These are phyloP conservation scores for Stemphylium lycopersici DNA, from an alignment of 2,329 filamentous ascomycete genomes.

Conservation along the genomic window DNA sequence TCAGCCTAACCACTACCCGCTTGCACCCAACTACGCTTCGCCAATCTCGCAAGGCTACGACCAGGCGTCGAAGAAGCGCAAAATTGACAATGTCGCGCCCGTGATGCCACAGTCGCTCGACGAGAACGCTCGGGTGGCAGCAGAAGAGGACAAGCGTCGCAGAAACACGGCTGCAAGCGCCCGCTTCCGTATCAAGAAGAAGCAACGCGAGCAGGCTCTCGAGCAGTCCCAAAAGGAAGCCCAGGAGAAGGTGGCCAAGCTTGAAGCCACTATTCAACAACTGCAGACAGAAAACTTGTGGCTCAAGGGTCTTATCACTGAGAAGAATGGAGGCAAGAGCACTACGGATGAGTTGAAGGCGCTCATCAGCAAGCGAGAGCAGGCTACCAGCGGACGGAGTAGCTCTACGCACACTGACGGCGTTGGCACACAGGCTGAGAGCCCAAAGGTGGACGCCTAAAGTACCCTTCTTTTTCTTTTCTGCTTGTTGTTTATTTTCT, in stretches of 20 bases:
- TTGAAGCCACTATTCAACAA: constrained; percentile 56
- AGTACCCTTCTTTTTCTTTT: constrained; percentile 17
- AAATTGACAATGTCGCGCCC: constrained; percentile 47
- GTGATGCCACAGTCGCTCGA: constrained; percentile 48
- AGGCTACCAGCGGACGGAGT: constrained; percentile 43
- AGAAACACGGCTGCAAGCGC: constrained; percentile 61
- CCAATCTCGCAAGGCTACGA: constrained; percentile 38
- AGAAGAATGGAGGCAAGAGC: constrained; percentile 53
- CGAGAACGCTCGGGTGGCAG: constrained; percentile 54
- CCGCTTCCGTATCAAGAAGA: constrained; percentile 62
- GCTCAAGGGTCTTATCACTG: constrained; percentile 59
- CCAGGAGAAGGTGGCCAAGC: constrained; percentile 53
- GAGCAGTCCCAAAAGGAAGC: constrained; percentile 60
- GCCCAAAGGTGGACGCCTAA: constrained; percentile 41
- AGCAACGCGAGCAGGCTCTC: constrained; percentile 59
- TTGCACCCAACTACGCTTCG: constrained; percentile 37
- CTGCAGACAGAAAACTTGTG: constrained; percentile 61
- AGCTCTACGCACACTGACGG: constrained; percentile 45
- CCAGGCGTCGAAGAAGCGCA: constrained; percentile 54
- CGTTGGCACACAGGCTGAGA: constrained; percentile 42
- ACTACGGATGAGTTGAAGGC: constrained; percentile 41
- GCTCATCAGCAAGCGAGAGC: constrained; percentile 44
- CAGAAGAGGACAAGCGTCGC: constrained; percentile 61
- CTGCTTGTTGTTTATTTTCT: not conserved
- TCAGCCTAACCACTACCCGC: constrained; percentile 33